These are phyloP conservation scores for Durotheca rogersii DNA, from an alignment of 495 filamentous ascomycete species.

Conservation along the genomic window DNA sequence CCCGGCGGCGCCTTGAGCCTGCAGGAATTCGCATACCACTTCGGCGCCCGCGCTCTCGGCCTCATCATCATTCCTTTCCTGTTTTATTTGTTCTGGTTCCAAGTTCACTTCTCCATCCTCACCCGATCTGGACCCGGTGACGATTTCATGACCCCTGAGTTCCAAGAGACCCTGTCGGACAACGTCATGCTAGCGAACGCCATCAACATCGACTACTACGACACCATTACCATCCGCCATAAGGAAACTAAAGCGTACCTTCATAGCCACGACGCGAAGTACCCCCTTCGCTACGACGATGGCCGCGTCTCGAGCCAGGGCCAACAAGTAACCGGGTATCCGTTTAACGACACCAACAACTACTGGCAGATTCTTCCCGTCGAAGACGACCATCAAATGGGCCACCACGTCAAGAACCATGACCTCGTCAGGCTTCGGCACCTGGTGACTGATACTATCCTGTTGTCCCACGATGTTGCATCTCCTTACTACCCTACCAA, in stretches of 20 bases:
- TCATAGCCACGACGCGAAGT: slow-evolving; percentile 86
- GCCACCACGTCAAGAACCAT: slow-evolving; percentile 73
- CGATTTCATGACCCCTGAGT: slow-evolving; percentile 98
- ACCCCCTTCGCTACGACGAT: slow-evolving; percentile 95
- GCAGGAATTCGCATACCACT: slow-evolving; percentile 82
- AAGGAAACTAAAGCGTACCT: slow-evolving; percentile 97
- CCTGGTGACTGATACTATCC: slow-evolving; percentile 78
- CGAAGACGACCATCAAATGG: slow-evolving; percentile 52
- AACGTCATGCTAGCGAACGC: slow-evolving; percentile 88
- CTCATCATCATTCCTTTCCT: slow-evolving; percentile 90
- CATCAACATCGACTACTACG: slow-evolving; percentile 83
- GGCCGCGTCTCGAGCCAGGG: slow-evolving; percentile 96
- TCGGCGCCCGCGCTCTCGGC: slow-evolving; percentile 76
- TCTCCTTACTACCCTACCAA: slow-evolving; percentile 96
- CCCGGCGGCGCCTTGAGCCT: slow-evolving; percentile 74
- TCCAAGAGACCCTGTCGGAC: slow-evolving; percentile 94
- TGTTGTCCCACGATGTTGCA: slow-evolving; percentile 97
- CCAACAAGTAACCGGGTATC: slow-evolving; percentile 97
- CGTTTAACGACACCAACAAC: slow-evolving; percentile 98
- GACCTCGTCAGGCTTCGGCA: slow-evolving; percentile 89
- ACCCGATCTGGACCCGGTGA: slow-evolving; percentile 89
- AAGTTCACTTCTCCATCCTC: slow-evolving; percentile 93
- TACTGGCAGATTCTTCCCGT: slow-evolving; percentile 90
- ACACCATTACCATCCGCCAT: slow-evolving; percentile 82
- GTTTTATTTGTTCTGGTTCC: slow-evolving; percentile 99